Percentiles rank a stretch among this genome's conserved stretches.
Evolutionary conservation across 2,329 filamentous ascomycete species (phyloP).

Genomic region (Aspergillus sp.): DNA sequence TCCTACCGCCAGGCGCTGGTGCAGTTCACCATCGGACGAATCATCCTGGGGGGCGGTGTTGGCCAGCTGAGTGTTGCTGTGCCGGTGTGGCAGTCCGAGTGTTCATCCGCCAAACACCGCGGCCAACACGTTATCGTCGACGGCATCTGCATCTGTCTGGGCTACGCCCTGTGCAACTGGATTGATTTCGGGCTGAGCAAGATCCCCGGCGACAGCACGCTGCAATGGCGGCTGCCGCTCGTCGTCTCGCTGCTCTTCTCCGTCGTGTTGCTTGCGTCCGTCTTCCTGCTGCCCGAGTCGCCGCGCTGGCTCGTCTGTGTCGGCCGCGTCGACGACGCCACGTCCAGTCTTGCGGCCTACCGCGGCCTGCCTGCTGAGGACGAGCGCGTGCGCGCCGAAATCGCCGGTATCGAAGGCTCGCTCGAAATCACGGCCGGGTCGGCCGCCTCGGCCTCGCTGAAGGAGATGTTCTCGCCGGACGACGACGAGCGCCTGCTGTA

Average conservation of each 20-base stretch:
- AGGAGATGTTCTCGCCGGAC: conserved; percentile 16
- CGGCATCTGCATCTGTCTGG: conserved; percentile 44
- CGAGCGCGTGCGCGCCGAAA: conserved; percentile 14
- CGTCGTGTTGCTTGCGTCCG: conserved; percentile 46
- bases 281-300: conserved; percentile 54
- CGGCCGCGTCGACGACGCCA: conserved; percentile 17
- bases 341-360: conserved; percentile 13
- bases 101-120: conserved; percentile 46
- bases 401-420: conserved; percentile 18
- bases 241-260: conserved; percentile 56
- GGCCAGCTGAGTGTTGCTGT: conserved; percentile 49
- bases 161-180: conserved; percentile 37
- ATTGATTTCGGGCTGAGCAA: conserved; percentile 49
- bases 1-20: conserved; percentile 36
- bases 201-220: conserved; percentile 35
- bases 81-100: conserved; percentile 51
- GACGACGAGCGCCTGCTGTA: conserved; percentile 22
- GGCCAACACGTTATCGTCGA: conserved; percentile 50
- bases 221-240: conserved; percentile 55
- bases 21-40: conserved; percentile 49
- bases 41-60: conserved; percentile 51
- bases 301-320: conserved; percentile 23
- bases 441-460: conserved; percentile 7
- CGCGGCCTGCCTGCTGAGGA: conserved; percentile 12
- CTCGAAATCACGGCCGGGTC: conserved; percentile 16